A percentile compares a stretch with the other conserved stretches of the same genome.
phyloP scores from a whole-genome alignment of 805 yeast species.

The Suhomyces sp. region DNA sequence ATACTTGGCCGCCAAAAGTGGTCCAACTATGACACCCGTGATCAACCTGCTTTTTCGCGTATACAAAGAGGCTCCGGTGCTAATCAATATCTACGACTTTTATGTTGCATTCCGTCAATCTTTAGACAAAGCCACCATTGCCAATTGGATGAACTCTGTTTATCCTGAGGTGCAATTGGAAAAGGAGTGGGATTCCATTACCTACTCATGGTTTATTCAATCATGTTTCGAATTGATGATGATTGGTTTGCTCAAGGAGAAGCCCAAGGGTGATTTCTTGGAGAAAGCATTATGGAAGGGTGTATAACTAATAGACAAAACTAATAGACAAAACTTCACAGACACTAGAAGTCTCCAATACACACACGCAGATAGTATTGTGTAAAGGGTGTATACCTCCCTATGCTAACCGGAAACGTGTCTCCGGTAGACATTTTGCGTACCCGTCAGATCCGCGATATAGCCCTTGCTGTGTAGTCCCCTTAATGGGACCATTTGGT shows the following conservation, averaged over 20 bases:
- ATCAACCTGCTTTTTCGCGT: conserved; percentile 58
- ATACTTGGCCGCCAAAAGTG: conserved; percentile 13
- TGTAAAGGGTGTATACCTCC: too few species aligned
- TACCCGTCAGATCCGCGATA: too few species aligned
- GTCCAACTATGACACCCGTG: conserved; percentile 36
- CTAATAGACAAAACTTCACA: too few species aligned
- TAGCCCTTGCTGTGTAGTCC: too few species aligned
- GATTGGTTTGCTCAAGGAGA: conserved; percentile 67
- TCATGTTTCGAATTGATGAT: conserved; percentile 66
- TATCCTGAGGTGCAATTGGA: conserved; percentile 13
- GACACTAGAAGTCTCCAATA: too few species aligned
- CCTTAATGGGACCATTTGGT: too few species aligned
- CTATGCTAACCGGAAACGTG: too few species aligned
- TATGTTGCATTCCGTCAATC: conserved; percentile 58
- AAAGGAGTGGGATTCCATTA: conserved; percentile 57
- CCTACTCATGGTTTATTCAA: conserved; percentile 72
- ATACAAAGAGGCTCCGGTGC: conserved; percentile 74
- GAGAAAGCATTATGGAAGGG: conserved; percentile 75
- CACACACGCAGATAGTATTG: too few species aligned
- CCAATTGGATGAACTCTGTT: background rate
- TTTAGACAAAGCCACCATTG: conserved; percentile 27
- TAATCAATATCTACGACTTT: conserved; percentile 66
- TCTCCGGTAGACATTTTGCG: too few species aligned
- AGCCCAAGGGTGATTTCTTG: conserved; percentile 58
- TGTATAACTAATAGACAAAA: conserved; percentile 27